Conservation (phyloP, 192 early-diverging fungal species). For the Gonapodya prolifera region DNA sequence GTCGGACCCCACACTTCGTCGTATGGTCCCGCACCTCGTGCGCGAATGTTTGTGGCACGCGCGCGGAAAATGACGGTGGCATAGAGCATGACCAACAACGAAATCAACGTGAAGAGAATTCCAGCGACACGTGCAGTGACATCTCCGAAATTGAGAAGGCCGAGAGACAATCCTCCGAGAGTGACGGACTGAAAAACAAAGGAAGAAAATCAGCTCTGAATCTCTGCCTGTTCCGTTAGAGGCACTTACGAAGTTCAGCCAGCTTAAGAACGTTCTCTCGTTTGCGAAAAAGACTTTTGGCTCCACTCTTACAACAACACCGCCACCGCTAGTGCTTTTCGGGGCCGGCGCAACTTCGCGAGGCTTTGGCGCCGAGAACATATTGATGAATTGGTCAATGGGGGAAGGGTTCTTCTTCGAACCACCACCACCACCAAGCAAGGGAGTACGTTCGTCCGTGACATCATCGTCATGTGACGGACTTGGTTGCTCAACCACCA, state of each 20-base stretch:
- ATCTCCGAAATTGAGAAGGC: conserved; percentile 64
- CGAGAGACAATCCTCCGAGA: conserved; percentile 52
- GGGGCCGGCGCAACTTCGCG: conserved; percentile 21
- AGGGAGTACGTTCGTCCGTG: not conserved
- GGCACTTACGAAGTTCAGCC: conserved; percentile 33
- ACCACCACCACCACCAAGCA: not conserved
- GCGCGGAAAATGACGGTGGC: conserved; percentile 56
- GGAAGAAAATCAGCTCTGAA: not conserved
- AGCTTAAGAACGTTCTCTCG: conserved; percentile 71
- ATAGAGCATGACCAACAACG: conserved; percentile 57
- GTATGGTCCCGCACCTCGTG: conserved; percentile 39
- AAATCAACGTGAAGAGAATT: conserved; percentile 55
- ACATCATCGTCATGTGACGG: not conserved
- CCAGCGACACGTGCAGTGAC: conserved; percentile 42
- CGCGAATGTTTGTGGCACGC: conserved; percentile 50
- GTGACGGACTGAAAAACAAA: conserved; percentile 29
- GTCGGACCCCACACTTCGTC: conserved; percentile 63
- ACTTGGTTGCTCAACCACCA: not conserved
- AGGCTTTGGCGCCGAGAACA: conserved; percentile 12
- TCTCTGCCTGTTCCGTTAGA: not conserved
- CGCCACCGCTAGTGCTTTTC: not conserved
- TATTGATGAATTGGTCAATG: not conserved
- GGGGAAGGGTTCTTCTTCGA: not conserved
- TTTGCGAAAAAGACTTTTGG: conserved; percentile 82
- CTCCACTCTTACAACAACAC: conserved; percentile 45